phyloP scores from a whole-genome alignment of 2,329 filamentous ascomycete genomes.

The Pseudocercospora crystallina region DNA sequence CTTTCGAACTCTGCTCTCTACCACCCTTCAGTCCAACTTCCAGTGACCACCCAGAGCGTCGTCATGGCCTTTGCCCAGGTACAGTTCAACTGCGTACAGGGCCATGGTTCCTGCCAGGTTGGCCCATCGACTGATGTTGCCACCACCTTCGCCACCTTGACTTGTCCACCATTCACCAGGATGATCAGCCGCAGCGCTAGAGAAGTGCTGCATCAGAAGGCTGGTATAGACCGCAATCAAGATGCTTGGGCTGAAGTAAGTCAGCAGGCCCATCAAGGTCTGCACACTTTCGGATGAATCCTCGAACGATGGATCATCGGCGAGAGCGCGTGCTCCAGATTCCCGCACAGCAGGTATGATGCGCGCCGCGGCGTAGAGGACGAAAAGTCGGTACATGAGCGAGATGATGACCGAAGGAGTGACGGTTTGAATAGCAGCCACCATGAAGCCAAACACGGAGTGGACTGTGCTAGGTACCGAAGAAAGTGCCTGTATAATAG shows the following conservation, averaged over 20 bases:
- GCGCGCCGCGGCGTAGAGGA: conserved; percentile 90
- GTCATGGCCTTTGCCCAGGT: conserved; percentile 78
- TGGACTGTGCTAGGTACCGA: conserved; percentile 80
- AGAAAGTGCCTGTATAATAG: conserved; percentile 78
- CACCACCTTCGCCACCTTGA: conserved; percentile 76
- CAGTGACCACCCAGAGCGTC: conserved; percentile 78
- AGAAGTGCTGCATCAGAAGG: conserved; percentile 91
- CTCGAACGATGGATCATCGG: conserved; percentile 80
- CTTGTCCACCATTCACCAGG: conserved; percentile 76
- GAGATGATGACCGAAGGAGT: conserved; percentile 96
- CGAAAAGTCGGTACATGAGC: conserved; percentile 86
- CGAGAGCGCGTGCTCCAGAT: conserved; percentile 76
- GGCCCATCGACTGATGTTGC: conserved; percentile 89
- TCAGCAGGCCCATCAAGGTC: conserved; percentile 76
- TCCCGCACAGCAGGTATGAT: conserved; percentile 94
- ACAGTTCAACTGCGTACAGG: conserved; percentile 86
- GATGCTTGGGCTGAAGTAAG: conserved; percentile 92
- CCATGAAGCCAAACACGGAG: conserved; percentile 80
- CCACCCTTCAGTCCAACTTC: conserved; percentile 57
- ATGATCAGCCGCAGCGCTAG: conserved; percentile 62
- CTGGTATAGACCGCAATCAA: conserved; percentile 96
- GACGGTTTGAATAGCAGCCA: conserved; percentile 91
- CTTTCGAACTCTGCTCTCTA: neutral
- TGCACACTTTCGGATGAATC: conserved; percentile 65
- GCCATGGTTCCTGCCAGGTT: conserved; percentile 88